Evolutionary conservation across 1,139 yeast genomes (phyloP).

Genomic region (Protomyces inouyei): DNA sequence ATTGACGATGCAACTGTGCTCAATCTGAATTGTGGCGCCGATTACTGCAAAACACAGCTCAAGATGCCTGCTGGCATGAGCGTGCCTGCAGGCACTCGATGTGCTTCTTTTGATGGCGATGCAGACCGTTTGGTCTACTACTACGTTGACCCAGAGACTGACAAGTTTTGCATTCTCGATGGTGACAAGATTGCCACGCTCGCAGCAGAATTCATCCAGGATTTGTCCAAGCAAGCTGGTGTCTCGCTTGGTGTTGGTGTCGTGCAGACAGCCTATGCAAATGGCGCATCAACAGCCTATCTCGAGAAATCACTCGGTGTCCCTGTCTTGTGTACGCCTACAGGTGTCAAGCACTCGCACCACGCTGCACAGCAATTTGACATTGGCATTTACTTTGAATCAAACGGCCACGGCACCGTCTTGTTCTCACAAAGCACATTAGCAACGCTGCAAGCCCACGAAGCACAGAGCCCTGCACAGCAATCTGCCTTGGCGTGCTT

Average conservation of each 20-base stretch:
- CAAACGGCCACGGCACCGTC: conserved; percentile 99
- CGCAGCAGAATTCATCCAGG: conserved; percentile 63
- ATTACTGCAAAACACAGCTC: conserved; percentile 86
- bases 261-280: conserved; percentile 96
- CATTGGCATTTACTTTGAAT: conserved; percentile 92
- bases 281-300: conserved; percentile 81
- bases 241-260: conserved; percentile 58
- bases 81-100: conserved; percentile 44
- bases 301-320: conserved; percentile 57
- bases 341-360: conserved; percentile 95
- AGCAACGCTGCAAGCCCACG: conserved; percentile 38
- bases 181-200: conserved; percentile 93
- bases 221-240: conserved; percentile 46
- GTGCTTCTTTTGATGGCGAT: conserved; percentile 92
- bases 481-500: conserved; percentile 50
- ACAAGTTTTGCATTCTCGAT: conserved; percentile 65
- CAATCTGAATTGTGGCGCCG: conserved; percentile 89
- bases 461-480: conserved; percentile 41
- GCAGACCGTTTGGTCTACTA: conserved; percentile 93
- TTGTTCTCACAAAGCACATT: conserved; percentile 63
- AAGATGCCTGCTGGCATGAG: conserved; percentile 61
- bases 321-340: conserved; percentile 85
- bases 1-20: conserved; percentile 54
- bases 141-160: conserved; percentile 47
- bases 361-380: conserved; percentile 80